These are phyloP conservation scores for Microcera coccophila DNA, from an alignment of 2,329 filamentous ascomycete species.

Conservation along the genomic window DNA sequence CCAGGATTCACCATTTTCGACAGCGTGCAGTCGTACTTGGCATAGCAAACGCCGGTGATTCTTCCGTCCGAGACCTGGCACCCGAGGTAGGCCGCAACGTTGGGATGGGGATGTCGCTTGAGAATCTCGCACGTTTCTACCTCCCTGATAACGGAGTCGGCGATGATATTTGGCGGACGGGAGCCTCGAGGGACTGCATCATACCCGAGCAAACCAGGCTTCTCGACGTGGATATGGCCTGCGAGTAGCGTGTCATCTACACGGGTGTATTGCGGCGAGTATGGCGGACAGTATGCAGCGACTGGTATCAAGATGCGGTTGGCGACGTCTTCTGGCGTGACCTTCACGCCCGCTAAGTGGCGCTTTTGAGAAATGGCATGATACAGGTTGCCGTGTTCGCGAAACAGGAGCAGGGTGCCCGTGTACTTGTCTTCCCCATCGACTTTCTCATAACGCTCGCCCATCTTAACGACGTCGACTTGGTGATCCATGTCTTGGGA, in stretches of 20 bases:
- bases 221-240: conserved; percentile 4
- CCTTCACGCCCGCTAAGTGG: not conserved
- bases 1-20: conserved; percentile 5
- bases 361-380: conserved; percentile 5
- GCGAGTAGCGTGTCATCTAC: conserved; percentile 3
- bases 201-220: conserved; percentile 3
- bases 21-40: conserved; percentile 10
- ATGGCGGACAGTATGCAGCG: conserved; percentile 4
- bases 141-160: conserved; percentile 9
- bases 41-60: conserved; percentile 12
- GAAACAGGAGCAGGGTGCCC: conserved; percentile 4
- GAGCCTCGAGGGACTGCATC: conserved; percentile 2
- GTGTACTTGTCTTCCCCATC: conserved; percentile 3
- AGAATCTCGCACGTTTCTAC: conserved; percentile 13
- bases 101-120: conserved; percentile 14
- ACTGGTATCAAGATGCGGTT: conserved; percentile 3
- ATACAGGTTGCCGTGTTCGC: conserved; percentile 2
- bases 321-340: conserved; percentile 1
- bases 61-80: conserved; percentile 10
- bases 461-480: not conserved
- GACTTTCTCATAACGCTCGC: conserved; percentile 5
- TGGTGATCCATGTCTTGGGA: not conserved
- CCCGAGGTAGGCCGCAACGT: conserved; percentile 15
- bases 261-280: conserved; percentile 2
- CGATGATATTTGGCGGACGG: conserved; percentile 4